A percentile compares a stretch with the other conserved stretches of the same genome.
Evolutionary conservation across 108 stramenopile species (phyloP).

Genomic region (Nannochloropsis gaditana): DNA sequence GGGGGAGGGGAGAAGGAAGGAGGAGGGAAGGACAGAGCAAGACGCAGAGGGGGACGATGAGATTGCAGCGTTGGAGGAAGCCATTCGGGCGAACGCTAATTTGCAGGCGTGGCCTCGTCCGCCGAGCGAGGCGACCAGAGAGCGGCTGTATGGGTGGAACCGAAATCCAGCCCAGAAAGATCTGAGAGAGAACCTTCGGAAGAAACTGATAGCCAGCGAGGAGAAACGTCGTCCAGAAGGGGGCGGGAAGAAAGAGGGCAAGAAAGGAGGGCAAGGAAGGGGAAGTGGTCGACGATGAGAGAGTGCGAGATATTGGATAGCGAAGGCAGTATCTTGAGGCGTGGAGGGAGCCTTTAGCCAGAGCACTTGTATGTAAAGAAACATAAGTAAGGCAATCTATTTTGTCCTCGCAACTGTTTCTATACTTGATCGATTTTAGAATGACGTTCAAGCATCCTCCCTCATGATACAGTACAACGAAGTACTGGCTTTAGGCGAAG

Average conservation of each 20-base stretch:
- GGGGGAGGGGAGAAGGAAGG: constrained; percentile 1
- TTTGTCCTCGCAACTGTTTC: no score
- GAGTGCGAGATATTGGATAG: no score
- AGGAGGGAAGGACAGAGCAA: not conserved
- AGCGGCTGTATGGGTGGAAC: not conserved
- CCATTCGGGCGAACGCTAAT: constrained; percentile 26
- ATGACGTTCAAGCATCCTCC: no score
- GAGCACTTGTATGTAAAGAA: no score
- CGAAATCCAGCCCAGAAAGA: not conserved
- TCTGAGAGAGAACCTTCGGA: not conserved
- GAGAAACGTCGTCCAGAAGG: not conserved
- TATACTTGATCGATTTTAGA: no score
- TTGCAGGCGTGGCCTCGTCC: not conserved
- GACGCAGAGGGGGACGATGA: constrained; percentile 36
- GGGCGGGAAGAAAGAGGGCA: not conserved
- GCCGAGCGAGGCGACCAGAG: not conserved
- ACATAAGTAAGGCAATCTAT: no score
- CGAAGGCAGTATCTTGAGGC: no score
- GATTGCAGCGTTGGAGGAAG: constrained; percentile 37
- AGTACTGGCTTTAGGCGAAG: no score
- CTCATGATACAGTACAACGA: no score
- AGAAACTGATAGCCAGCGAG: not conserved
- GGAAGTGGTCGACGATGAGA: not conserved
- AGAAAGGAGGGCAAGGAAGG: not conserved
- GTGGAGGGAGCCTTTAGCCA: no score